Base-by-base conservation (phyloP, 257 asterid genomes). In the Jacaranda copaia region DNA sequence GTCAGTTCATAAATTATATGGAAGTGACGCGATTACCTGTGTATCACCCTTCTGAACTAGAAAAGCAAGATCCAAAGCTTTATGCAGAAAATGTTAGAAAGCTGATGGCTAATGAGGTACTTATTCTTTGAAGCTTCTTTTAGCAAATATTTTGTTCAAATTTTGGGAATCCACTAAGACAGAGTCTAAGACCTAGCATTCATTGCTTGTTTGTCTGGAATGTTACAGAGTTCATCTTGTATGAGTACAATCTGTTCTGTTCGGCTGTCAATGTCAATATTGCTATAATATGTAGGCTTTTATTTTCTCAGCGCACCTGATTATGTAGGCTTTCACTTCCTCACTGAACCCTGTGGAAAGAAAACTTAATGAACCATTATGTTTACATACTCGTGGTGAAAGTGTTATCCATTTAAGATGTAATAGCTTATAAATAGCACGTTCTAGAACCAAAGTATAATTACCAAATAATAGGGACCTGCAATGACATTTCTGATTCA, bases 81-180 rank as follows among this genome's bases (percentile, higher is more conserved):
- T 94, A 92, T 75, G 97, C 98, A 63, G 93, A 88, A 42, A 92
- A 94, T 76, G 92, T 92, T 46, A 87, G 98, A 77, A 87, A 82
- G 71, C 81, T 94, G 78, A 94, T 94, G 97, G 98, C 98, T 82
- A 89, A 70, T 64, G 96, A 90, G 99, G 99, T 95, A 83, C 39
- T 72, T 19, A 40, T 82, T 82, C 70, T 70, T 18, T 51, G 49
- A 62, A 59, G 48, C 40, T 76, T 57, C 38, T 77, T 63, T 63
- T 72, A 11, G 39, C 76, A 45, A 62, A 60, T 56, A 16, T 68
- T 53, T 52, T 72, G 53, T 42, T 3, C 8, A 6, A 42, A 40
- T 13, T 68, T 38, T 68, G 59, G 72, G 73, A 59, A 71, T 77
- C 56, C 43, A 10, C 36, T 55, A 59, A 49, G 46, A 5, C 6